phyloP scores from a whole-genome alignment of 1,284 basidiomycete genomes.

The Apiotrichum gracile region DNA sequence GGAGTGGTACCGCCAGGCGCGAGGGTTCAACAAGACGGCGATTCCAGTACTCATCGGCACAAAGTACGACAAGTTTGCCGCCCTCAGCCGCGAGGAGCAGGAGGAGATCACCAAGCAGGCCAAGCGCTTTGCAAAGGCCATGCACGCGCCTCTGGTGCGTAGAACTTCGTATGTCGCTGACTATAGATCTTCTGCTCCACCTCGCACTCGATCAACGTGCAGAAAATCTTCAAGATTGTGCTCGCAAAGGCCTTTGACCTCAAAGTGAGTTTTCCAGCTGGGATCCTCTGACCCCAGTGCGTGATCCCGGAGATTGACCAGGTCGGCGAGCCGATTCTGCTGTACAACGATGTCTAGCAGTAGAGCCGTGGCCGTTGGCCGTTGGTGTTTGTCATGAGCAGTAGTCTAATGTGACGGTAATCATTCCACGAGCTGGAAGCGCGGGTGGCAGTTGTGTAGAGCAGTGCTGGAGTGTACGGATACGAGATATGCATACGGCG shows the following conservation, averaged over 20 bases:
- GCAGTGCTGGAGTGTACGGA: too few species aligned
- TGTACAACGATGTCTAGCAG: conserved; percentile 91
- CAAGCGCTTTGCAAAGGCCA: conserved; percentile 91
- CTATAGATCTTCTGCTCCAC: conserved; percentile 87
- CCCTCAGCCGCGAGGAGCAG: conserved; percentile 91
- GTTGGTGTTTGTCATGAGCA: too few species aligned
- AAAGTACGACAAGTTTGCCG: conserved; percentile 95
- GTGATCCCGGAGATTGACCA: conserved; percentile 95
- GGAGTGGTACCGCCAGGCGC: conserved; percentile 97
- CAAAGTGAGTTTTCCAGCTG: conserved; percentile 29
- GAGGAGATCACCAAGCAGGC: conserved; percentile 99
- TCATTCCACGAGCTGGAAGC: too few species aligned
- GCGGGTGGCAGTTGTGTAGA: too few species aligned
- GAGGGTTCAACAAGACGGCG: conserved; percentile 98
- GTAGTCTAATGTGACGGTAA: too few species aligned
- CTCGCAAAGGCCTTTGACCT: conserved; percentile 49
- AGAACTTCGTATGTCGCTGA: neutral
- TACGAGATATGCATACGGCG: too few species aligned
- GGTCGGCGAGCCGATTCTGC: conserved; percentile 82
- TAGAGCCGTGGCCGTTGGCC: neutral
- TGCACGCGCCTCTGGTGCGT: conserved; percentile 80
- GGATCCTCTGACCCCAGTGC: conserved; percentile 58
- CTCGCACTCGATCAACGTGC: conserved; percentile 95
- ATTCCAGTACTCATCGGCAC: conserved; percentile 96
- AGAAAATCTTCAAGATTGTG: conserved; percentile 88